A percentile compares a stretch with the other conserved stretches of the same genome.
Evolutionary conservation across 2,329 filamentous ascomycete genomes (phyloP).

Genomic region (Xylaria hypoxylon): DNA sequence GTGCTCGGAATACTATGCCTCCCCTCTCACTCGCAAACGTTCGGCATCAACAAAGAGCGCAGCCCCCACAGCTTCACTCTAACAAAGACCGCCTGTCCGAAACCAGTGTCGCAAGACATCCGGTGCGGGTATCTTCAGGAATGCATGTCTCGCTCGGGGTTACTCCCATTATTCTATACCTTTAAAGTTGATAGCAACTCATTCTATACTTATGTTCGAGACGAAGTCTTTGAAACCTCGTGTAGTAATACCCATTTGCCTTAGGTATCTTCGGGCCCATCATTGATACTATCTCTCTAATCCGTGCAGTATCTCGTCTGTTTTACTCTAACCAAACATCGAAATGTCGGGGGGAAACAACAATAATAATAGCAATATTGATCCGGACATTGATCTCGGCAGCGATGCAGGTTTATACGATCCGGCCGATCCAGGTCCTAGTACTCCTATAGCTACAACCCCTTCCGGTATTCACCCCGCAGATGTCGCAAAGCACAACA

Average conservation of each 20-base stretch:
- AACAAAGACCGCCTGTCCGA: conserved; percentile 34
- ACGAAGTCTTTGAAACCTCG: background rate
- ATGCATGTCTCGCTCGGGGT: conserved; percentile 17
- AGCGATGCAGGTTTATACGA: no score
- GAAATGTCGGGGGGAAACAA: conserved; percentile 9
- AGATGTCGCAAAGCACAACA: conserved; percentile 56
- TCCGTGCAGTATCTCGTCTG: background rate
- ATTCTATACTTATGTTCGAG: background rate
- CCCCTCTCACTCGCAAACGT: conserved; percentile 28
- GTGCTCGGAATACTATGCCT: background rate
- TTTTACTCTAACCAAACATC: background rate
- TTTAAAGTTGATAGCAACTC: conserved; percentile 19
- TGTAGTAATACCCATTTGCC: background rate
- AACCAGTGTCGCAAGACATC: conserved; percentile 26
- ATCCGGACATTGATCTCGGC: no score
- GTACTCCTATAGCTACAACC: no score
- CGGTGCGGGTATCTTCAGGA: conserved; percentile 3
- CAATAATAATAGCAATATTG: no score
- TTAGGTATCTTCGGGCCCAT: background rate
- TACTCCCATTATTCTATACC: conserved; percentile 6
- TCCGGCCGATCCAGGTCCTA: no score
- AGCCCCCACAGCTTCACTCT: background rate
- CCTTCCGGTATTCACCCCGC: background rate
- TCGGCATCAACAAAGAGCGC: conserved; percentile 22
- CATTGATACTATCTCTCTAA: background rate